These are phyloP conservation scores for Allantophomopsis lycopodina DNA, from an alignment of 2,329 filamentous ascomycete genomes.

Conservation along the genomic window DNA sequence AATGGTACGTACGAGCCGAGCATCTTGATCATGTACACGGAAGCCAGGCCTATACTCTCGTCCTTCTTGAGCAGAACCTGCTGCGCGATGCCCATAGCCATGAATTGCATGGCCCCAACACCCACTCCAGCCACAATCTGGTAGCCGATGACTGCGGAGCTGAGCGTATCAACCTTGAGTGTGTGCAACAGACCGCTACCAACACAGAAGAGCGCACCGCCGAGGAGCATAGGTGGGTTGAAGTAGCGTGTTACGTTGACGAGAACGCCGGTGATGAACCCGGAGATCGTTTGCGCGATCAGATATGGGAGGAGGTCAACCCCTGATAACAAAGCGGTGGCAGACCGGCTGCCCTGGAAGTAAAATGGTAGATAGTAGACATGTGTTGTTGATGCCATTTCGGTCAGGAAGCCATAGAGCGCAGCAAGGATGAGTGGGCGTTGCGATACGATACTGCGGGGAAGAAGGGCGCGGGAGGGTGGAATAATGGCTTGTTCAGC, in stretches of 20 bases:
- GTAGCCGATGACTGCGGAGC: neutral
- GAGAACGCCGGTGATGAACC: conserved; percentile 6
- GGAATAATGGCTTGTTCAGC: conserved; percentile 17
- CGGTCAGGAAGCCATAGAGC: conserved; percentile 5
- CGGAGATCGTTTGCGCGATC: conserved; percentile 2
- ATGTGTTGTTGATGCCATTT: conserved; percentile 1
- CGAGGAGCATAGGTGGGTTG: conserved; percentile 14
- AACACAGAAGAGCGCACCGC: conserved; percentile 12
- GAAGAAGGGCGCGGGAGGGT: conserved; percentile 19
- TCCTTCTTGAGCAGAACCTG: conserved; percentile 1
- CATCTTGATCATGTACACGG: conserved; percentile 2
- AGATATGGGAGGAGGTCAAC: conserved; percentile 12
- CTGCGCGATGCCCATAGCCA: conserved; percentile 2
- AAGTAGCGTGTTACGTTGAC: conserved; percentile 10
- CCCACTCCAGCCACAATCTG: neutral
- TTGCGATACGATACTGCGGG: conserved; percentile 18
- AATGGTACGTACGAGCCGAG: neutral
- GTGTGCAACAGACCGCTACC: conserved; percentile 16
- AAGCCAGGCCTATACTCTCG: neutral
- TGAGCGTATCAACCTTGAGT: conserved; percentile 5
- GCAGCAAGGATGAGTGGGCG: conserved; percentile 16
- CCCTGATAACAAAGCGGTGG: conserved; percentile 10
- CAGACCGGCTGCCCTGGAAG: conserved; percentile 16
- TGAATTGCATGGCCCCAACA: conserved; percentile 1
- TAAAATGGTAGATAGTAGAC: conserved; percentile 11